These are phyloP conservation scores for Parathielavia appendiculata DNA, from an alignment of 495 filamentous ascomycete genomes.

Conservation along the genomic window DNA sequence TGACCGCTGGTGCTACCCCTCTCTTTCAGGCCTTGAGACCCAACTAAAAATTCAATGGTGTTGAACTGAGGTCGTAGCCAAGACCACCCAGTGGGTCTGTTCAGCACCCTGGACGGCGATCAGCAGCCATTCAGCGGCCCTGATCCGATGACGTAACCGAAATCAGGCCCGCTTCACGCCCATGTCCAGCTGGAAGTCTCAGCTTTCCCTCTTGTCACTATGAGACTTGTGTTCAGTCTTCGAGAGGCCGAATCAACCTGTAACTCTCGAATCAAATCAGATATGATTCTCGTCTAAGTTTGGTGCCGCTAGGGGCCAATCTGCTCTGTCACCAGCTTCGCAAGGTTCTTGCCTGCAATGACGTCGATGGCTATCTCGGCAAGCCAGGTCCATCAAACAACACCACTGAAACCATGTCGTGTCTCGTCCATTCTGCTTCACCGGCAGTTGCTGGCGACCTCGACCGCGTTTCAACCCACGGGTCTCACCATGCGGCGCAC, in stretches of 20 bases:
- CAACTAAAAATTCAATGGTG: no score
- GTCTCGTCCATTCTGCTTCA: not conserved
- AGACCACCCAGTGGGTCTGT: not conserved
- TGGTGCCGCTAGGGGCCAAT: no score
- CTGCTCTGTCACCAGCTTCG: not conserved
- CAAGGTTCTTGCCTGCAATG: constrained; percentile 6
- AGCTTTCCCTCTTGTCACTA: no score
- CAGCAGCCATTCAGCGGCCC: not conserved
- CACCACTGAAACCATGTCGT: not conserved
- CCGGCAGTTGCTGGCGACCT: not conserved
- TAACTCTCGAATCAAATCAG: no score
- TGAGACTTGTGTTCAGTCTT: no score
- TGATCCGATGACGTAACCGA: not conserved
- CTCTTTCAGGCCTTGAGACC: no score
- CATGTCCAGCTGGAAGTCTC: not conserved
- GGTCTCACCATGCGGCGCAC: not conserved
- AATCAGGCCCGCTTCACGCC: not conserved
- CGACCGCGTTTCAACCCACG: not conserved
- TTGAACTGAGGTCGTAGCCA: not conserved
- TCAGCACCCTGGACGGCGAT: constrained; percentile 12
- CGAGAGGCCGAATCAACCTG: no score
- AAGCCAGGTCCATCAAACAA: not conserved
- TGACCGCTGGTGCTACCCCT: not conserved
- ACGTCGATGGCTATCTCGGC: constrained; percentile 16
- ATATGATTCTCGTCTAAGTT: no score